Percentiles rank a stretch among this genome's conserved stretches.
Evolutionary conservation across 106 monocot species (phyloP).

Genomic region (Apostasia ramifera): DNA sequence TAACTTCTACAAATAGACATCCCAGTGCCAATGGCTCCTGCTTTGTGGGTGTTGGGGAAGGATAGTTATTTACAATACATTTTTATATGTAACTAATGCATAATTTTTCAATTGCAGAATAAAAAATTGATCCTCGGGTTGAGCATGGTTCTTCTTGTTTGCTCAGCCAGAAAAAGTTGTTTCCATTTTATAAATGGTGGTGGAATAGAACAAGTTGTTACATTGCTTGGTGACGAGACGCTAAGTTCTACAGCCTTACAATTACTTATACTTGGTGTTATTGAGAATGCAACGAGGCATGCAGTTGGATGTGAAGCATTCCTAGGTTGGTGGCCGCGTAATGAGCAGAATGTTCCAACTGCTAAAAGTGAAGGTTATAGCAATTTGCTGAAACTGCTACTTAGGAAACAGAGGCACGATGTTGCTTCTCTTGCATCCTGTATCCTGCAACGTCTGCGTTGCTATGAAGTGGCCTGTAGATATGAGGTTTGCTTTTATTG

Average conservation of each 20-base stretch:
- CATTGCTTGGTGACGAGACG: slow-evolving; percentile 36
- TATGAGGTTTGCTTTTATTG: slow-evolving; percentile 61
- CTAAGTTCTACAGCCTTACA: slow-evolving; percentile 40
- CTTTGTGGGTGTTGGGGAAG: no score
- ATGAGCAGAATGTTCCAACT: slow-evolving; percentile 51
- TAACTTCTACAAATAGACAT: no score
- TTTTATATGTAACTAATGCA: background rate
- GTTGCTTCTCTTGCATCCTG: slow-evolving; percentile 73
- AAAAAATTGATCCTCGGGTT: slow-evolving; percentile 39
- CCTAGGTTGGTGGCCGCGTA: slow-evolving; percentile 90
- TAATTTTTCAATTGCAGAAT: slow-evolving; percentile 36
- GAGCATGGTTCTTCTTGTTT: slow-evolving; percentile 57
- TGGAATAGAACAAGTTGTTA: slow-evolving; percentile 67
- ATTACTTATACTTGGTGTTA: slow-evolving; percentile 53
- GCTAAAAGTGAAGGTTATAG: slow-evolving; percentile 75
- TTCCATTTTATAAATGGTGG: slow-evolving; percentile 61
- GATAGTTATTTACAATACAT: background rate
- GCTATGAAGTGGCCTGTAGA: slow-evolving; percentile 66
- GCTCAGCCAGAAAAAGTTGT: slow-evolving; percentile 74
- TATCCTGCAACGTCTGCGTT: slow-evolving; percentile 73
- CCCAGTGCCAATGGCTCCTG: no score
- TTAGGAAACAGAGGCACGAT: slow-evolving; percentile 78
- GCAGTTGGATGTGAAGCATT: slow-evolving; percentile 91
- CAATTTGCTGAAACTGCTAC: slow-evolving; percentile 61
- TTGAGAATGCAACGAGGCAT: slow-evolving; percentile 84